phyloP scores from a whole-genome alignment of 1,139 yeast species.

The Yamadazyma trypodendri region DNA sequence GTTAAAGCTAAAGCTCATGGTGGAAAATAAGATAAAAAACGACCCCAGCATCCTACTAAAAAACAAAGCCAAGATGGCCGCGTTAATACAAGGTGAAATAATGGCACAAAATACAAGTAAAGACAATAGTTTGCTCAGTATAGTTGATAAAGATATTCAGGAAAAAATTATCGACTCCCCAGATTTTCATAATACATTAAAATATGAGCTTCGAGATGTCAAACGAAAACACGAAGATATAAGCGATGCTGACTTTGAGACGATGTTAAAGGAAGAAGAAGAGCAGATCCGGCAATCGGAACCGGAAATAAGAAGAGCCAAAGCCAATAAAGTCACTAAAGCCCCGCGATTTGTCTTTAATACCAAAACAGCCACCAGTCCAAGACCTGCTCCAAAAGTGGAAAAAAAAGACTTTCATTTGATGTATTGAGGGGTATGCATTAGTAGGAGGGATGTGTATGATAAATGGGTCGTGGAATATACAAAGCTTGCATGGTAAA shows the following conservation, averaged over 20 bases:
- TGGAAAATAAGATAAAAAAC: conserved; percentile 45
- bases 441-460: too few relatives aligned
- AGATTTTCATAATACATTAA: conserved; percentile 35
- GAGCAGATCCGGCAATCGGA: conserved; percentile 5
- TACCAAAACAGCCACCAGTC: neutral
- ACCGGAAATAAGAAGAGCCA: neutral
- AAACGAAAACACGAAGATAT: conserved; percentile 34
- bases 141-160: conserved; percentile 48
- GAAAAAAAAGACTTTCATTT: conserved; percentile 11
- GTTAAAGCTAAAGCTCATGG: conserved; percentile 41
- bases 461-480: neutral
- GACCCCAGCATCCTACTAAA: conserved; percentile 51
- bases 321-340: conserved; percentile 19
- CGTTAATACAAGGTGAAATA: conserved; percentile 52
- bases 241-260: conserved; percentile 41
- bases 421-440: conserved; percentile 15
- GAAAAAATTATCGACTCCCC: conserved; percentile 47
- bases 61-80: conserved; percentile 53
- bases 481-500: neutral
- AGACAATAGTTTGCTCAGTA: conserved; percentile 26
- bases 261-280: conserved; percentile 19
- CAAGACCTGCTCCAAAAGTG: neutral
- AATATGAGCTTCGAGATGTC: conserved; percentile 35
- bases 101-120: conserved; percentile 23
- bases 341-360: conserved; percentile 21